Base-by-base conservation (phyloP, 2,329 filamentous ascomycete genomes). In the Aspergillus sergii region DNA sequence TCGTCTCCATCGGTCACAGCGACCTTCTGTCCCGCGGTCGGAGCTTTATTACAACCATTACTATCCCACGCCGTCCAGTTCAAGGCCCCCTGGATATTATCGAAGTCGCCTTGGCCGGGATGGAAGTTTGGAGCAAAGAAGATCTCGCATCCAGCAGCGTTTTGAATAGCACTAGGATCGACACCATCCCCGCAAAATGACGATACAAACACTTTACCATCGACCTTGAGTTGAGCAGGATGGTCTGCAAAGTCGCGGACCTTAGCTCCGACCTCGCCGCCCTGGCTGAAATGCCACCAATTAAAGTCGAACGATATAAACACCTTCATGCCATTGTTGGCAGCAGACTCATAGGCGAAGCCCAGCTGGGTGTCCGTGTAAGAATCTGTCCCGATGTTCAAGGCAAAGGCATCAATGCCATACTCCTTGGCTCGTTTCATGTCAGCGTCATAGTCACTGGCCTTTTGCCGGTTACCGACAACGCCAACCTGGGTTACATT, bases 241-340 rank as follows among this genome's bases (percentile, higher is more conserved):
- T 73, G 72, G n/a, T 69, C 70, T 3, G 76, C 79, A 61, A 84
- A 86, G 61, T 81, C 72, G 11, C 77, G 78, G 59, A 86, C 77
- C 68, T 82, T 83, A 46, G 75, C 69, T 2, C 82, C 83, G n/a
- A 83, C 78, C 14, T 72, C 74, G 7, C 70, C 72, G 1, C 78
- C 78, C 46, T 83, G 72, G 16, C 69, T 62, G 11, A 70, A 68
- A 28, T 69, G 60, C 73, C 77, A 83, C 79, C 80, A 81, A 74
- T 84, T 84, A 71, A 85, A 86, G 74, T 86, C 84, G 64, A 86
- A 87, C 2, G 84, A 86, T 66, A 87, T 81, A 60, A 86, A 85
- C 11, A 85, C 82, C 59, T 85, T 84, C 79, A 86, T 84, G 57
- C 74, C 72, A 60, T 77, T 73, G 10, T 75, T 75, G 14, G 79